Percentiles rank a stretch among this genome's conserved stretches.
Evolutionary conservation across 2,329 filamentous ascomycete genomes (phyloP).

Genomic region (Trichoderma endophyticum): DNA sequence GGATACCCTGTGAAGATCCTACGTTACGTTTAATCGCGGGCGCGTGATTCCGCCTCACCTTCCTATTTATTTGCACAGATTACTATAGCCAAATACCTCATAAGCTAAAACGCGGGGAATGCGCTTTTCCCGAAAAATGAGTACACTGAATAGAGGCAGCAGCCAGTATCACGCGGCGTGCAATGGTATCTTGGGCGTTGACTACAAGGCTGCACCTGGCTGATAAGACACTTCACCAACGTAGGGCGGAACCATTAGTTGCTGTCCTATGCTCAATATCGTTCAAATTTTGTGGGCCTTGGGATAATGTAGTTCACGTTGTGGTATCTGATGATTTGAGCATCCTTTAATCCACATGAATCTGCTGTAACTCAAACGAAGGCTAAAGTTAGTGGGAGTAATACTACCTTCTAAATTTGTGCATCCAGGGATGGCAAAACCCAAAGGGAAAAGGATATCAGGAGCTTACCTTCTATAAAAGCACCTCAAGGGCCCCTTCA

Average conservation of each 20-base stretch:
- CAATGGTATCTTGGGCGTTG: background rate
- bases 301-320: background rate
- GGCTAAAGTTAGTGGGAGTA: background rate
- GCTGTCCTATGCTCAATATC: background rate
- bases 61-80: background rate
- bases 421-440: background rate
- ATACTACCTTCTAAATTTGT: slow-evolving; percentile 16
- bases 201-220: background rate
- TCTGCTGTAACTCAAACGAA: background rate
- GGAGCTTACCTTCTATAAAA: background rate
- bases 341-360: background rate
- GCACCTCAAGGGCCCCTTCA: background rate
- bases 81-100: background rate
- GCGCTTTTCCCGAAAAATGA: background rate
- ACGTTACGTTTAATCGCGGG: slow-evolving; percentile 19
- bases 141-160: background rate
- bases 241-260: background rate
- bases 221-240: background rate
- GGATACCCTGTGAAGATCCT: slow-evolving; percentile 5
- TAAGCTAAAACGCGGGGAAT: background rate
- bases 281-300: background rate
- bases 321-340: background rate
- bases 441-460: background rate
- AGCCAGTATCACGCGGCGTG: background rate
- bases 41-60: background rate